phyloP scores from a whole-genome alignment of 2,329 filamentous ascomycete genomes.

The Scortechinia acanthostroma region DNA sequence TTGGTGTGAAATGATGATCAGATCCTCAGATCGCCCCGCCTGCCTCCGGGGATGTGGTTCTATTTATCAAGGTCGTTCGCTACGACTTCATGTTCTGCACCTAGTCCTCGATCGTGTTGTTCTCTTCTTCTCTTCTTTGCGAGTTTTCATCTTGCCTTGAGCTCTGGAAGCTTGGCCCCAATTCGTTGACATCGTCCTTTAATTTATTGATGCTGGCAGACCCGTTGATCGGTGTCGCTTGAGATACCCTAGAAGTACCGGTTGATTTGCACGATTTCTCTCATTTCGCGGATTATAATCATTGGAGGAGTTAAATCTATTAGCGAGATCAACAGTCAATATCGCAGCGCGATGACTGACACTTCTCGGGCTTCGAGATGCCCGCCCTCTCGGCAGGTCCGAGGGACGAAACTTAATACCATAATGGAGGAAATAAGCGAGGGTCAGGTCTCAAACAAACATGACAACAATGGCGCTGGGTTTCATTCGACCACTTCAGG shows the following conservation, averaged over 20 bases:
- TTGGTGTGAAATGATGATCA: not conserved
- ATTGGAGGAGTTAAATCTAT: too few relatives aligned
- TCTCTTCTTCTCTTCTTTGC: not conserved
- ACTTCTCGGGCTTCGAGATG: not conserved
- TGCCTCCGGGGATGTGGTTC: not conserved
- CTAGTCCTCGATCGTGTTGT: not conserved
- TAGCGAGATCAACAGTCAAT: too few relatives aligned
- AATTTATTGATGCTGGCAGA: too few relatives aligned
- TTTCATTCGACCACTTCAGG: too few relatives aligned
- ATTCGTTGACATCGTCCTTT: too few relatives aligned
- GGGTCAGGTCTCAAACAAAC: not conserved
- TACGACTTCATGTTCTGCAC: not conserved
- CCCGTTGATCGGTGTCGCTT: constrained; percentile 1
- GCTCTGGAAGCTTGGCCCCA: not conserved
- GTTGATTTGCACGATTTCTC: too few relatives aligned
- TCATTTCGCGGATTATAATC: too few relatives aligned
- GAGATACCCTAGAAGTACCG: not conserved
- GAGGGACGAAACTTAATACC: not conserved
- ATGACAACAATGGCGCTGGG: too few relatives aligned
- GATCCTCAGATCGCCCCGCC: too few relatives aligned
- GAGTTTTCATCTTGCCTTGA: not conserved
- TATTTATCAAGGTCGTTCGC: not conserved
- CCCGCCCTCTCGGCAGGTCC: not conserved
- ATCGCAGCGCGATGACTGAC: not conserved
- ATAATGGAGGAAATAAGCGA: not conserved